Evolutionary conservation across 192 early-diverging fungal genomes (phyloP), one percentile per base, ranked within the genome.

Genomic region (Coemansia brasiliensis): DNA sequence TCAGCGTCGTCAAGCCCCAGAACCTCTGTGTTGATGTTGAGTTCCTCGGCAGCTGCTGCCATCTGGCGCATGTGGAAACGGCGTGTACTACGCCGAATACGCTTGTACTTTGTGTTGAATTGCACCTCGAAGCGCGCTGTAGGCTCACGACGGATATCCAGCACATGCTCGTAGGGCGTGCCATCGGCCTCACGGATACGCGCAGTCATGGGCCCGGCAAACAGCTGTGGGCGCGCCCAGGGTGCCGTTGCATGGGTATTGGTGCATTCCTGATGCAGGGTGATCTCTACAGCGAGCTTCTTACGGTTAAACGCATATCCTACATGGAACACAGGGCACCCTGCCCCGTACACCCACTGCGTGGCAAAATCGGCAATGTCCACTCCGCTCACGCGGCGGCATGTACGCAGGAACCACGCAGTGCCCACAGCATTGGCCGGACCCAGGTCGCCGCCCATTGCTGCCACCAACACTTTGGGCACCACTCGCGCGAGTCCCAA

Each of bases 41-140:
- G 66, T 59, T 70, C 82, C 45, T 81, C 86, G 32, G 81, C 84
- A 7, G 87, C 86, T 0, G 86, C 84, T 12, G 85, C 83, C 21
- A 87, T 82, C 66, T 90, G 88, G 24, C 88, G 84, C 53, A 83
- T 83, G 44, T 86, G 82, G 68, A 88, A 88, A 46, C 85, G 75
- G 49, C 88, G 86, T 20, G 86, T 89, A 61, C 87, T 90, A 29
- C 92, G 83, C 12, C 90, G 83, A 59, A 95, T 94, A 65, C 95
- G 89, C 79, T 98, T 98, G 73, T 99, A 98, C 75, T 97, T 97
- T 13, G 94, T 96, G 72, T 98, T 94, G 70, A 95, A 99, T 53
- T 88, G 89, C 16, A 98, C 87, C 59, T 97, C 93, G 49, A 90
- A 92, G 62, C 94, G 86, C 24, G 76, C 59, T 16, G 61, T 29